Evolutionary conservation across 1,284 basidiomycete species (phyloP).

Genomic region (Erythrobasidium hasegawianum): DNA sequence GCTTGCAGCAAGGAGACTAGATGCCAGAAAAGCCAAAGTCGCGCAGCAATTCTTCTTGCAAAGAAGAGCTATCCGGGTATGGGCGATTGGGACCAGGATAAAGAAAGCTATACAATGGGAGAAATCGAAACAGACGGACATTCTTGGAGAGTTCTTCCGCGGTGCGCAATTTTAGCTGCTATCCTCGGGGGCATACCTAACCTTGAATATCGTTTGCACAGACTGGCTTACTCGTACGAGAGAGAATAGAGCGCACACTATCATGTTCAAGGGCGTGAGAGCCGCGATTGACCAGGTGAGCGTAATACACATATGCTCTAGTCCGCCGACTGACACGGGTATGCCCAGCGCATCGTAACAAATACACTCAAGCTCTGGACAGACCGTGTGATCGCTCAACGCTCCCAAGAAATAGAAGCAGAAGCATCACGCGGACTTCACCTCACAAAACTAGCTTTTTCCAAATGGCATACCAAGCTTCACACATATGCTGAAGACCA

Average conservation of each 20-base stretch:
- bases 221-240: constrained; percentile 17
- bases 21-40: constrained; percentile 25
- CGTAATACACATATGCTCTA: not conserved
- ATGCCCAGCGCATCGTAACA: constrained; percentile 11
- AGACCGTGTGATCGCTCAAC: constrained; percentile 18
- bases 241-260: not conserved
- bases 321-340: not conserved
- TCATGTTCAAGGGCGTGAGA: constrained; percentile 11
- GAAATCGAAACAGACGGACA: not conserved
- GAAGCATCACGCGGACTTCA: not conserved
- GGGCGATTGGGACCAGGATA: constrained; percentile 11
- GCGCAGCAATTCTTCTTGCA: constrained; percentile 34
- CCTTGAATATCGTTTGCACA: not conserved
- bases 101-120: constrained; percentile 8
- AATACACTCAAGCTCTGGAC: constrained; percentile 28
- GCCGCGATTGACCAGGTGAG: constrained; percentile 21
- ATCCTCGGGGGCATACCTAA: not conserved
- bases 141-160: not conserved
- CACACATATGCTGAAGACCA: constrained; percentile 15
- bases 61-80: not conserved
- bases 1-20: not conserved
- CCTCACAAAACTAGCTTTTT: not conserved
- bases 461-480: constrained; percentile 6
- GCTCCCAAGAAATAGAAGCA: constrained; percentile 14
- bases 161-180: not conserved